These are phyloP conservation scores for Acidomyces sp. DNA, from an alignment of 495 filamentous ascomycete genomes.

Conservation along the genomic window DNA sequence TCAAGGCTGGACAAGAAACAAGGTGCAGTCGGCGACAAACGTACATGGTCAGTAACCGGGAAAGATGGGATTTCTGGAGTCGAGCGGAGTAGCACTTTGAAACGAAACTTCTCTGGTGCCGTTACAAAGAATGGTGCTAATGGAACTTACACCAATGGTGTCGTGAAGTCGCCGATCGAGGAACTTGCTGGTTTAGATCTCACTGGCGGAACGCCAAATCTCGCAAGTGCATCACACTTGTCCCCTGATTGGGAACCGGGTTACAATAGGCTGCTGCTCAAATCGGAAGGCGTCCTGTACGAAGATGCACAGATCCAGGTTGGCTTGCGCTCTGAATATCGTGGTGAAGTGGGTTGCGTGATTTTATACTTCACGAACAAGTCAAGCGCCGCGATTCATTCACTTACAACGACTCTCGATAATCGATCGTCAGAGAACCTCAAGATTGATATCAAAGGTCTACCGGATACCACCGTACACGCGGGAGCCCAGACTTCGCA, in stretches of 20 bases:
- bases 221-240: conserved; percentile 83
- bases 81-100: conserved; percentile 68
- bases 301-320: conserved; percentile 92
- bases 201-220: conserved; percentile 41
- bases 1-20: conserved; percentile 90
- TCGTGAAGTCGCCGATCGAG: conserved; percentile 23
- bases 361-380: conserved; percentile 96
- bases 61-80: conserved; percentile 72
- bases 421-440: conserved; percentile 57
- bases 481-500: conserved; percentile 74
- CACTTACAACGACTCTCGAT: conserved; percentile 88
- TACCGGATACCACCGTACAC: conserved; percentile 71
- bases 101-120: conserved; percentile 62
- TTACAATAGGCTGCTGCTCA: conserved; percentile 71
- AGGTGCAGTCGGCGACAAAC: conserved; percentile 76
- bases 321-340: conserved; percentile 85
- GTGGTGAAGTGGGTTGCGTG: conserved; percentile 81
- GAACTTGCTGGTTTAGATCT: conserved; percentile 24
- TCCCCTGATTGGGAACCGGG: conserved; percentile 90
- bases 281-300: conserved; percentile 75
- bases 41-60: conserved; percentile 90
- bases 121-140: conserved; percentile 37
- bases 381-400: conserved; percentile 64
- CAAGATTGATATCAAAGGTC: conserved; percentile 68
- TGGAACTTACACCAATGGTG: conserved; percentile 34